Evolutionary conservation across 2,329 filamentous ascomycete species (phyloP), one percentile per base, ranked within the genome.

Genomic region (Pseudogymnoascus sp.): DNA sequence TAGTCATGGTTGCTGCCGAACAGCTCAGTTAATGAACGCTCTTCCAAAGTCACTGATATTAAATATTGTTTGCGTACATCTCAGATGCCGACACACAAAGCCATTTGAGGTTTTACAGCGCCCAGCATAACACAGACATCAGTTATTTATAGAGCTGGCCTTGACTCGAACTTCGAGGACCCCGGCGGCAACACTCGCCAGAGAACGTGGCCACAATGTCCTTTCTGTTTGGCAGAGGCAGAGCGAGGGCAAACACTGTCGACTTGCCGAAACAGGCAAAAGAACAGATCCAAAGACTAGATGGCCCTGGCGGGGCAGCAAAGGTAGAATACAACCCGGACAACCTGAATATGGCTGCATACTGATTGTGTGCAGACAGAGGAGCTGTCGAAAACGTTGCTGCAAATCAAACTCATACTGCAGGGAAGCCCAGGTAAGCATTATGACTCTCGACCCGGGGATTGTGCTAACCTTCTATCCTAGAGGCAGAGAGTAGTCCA

Each of bases 371-470:
- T 71, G 59, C 68, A 96, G 91, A 82, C 86, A 63, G 92, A 97
- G 71, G 92, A 96, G 70, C 80, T 95, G 64, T 87, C 90, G 56
- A 90, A 90, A 71, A 86, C 92, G 66, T 81, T 99, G 64, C 81
- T 82, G 58, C 89, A 95, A 73, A 95, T 97, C 86, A 97, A 97
- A 74, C 77, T 91, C 64, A 84, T 94, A 62, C 83, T 99, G 12
- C 92, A 97, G 78, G 94, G 92, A 65, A 96, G 91, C 62, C 89
- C 90, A 74, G 91, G 91, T 95, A 79, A 61, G 74, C 69, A 21
- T n/a, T 12, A 39, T 38, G 41, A 28, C 57, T 26, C 34, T 33
- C 9, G 45, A 19, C 5, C 13, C 10, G 2, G 18, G 19, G 41
- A 35, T 45, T n/a, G 15, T 13, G 60, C 61, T 61, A 8, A 38